A percentile compares a stretch with the other conserved stretches of the same genome.
phyloP scores from a whole-genome alignment of 139 green algal species.

The Chlorella vulgaris region DNA sequence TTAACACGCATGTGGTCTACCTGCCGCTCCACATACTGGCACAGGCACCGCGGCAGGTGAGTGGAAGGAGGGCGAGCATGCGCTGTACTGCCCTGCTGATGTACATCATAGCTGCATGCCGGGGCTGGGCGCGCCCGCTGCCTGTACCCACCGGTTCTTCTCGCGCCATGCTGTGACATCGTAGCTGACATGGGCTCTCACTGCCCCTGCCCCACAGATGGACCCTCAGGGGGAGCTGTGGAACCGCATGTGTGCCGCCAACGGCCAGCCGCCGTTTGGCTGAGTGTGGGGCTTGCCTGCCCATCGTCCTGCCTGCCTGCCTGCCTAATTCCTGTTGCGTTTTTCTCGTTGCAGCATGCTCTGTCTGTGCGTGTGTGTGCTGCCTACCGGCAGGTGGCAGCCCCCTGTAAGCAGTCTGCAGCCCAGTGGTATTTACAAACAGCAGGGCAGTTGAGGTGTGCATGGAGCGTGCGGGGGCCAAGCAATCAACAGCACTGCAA shows the following conservation, averaged over 20 bases:
- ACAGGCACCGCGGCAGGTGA: constrained; percentile 15
- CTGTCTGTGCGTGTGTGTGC: neutral
- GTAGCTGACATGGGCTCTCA: neutral
- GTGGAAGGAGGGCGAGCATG: too few relatives aligned
- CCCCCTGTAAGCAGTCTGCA: too few relatives aligned
- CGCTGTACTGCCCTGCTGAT: too few relatives aligned
- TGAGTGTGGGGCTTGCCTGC: neutral
- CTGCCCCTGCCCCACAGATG: neutral
- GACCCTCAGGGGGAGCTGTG: constrained; percentile 20
- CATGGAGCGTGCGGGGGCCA: neutral
- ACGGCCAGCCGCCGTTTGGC: neutral
- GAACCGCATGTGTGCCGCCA: neutral
- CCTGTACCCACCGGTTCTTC: too few relatives aligned
- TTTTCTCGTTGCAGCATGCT: neutral
- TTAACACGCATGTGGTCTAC: constrained; percentile 25
- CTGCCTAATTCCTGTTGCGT: neutral
- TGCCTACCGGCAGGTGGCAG: too few relatives aligned
- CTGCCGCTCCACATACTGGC: constrained; percentile 16
- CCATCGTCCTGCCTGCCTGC: neutral
- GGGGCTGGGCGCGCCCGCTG: too few relatives aligned
- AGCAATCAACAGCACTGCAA: neutral
- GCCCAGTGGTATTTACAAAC: neutral
- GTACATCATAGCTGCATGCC: neutral
- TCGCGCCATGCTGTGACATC: too few relatives aligned
- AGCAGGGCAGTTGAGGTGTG: neutral